phyloP scores from a whole-genome alignment of 495 filamentous ascomycete species.

The Lasiosphaeris hirsuta region DNA sequence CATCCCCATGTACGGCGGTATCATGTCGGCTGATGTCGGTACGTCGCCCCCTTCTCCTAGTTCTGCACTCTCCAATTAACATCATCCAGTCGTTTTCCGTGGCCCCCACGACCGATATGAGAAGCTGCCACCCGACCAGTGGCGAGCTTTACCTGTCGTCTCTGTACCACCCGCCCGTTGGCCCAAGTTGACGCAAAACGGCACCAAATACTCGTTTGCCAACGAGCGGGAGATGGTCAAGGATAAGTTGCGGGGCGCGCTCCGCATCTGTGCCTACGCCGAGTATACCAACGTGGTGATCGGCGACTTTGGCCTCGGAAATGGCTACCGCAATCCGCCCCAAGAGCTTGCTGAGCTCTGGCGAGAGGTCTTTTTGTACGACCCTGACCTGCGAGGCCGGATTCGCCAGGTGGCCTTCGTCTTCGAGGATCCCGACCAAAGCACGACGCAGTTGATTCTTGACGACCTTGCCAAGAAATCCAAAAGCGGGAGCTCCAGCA shows the following conservation, averaged over 20 bases:
- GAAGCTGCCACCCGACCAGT: conserved; percentile 42
- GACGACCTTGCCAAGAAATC: conserved; percentile 48
- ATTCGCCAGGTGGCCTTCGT: conserved; percentile 70
- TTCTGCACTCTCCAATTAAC: neutral
- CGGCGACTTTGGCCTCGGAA: conserved; percentile 68
- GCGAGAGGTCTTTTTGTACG: conserved; percentile 61
- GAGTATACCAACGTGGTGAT: conserved; percentile 59
- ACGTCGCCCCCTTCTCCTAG: conserved; percentile 22
- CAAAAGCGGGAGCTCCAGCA: conserved; percentile 23
- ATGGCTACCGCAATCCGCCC: conserved; percentile 65
- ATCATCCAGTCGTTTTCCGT: conserved; percentile 41
- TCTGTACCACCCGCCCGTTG: conserved; percentile 66
- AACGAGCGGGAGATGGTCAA: conserved; percentile 65
- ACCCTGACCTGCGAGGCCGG: conserved; percentile 63
- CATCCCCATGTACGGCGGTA: conserved; percentile 60
- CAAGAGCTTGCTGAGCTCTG: conserved; percentile 65
- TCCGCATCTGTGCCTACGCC: conserved; percentile 62
- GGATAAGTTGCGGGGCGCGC: conserved; percentile 66
- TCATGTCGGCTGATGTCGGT: conserved; percentile 65
- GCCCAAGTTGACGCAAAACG: conserved; percentile 64
- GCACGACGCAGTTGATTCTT: conserved; percentile 42
- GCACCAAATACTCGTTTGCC: conserved; percentile 64
- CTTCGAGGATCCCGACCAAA: conserved; percentile 52
- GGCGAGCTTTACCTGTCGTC: conserved; percentile 59
- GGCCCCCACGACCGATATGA: conserved; percentile 47